Evolutionary conservation across 306 rosid species (phyloP).

Genomic region (Oxytropis ochrocephala): DNA sequence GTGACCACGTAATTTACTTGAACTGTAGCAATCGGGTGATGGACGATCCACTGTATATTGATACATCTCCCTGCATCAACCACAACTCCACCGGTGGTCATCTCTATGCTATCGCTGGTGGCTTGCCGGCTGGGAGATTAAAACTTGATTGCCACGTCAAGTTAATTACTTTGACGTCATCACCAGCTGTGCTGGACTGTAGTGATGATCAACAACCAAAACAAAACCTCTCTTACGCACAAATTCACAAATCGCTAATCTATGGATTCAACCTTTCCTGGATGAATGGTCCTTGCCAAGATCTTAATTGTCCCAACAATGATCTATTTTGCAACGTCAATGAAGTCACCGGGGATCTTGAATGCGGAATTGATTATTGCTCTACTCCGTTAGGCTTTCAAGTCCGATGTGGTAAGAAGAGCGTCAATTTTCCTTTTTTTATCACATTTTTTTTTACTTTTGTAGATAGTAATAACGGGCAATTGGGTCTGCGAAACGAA

Average conservation of each 20-base stretch:
- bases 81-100: neutral
- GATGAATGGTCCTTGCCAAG: neutral
- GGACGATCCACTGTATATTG: neutral
- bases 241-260: neutral
- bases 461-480: no score
- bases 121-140: neutral
- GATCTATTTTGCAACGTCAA: no score
- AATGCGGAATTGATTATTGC: no score
- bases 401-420: no score
- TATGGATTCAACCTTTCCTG: conserved; percentile 16
- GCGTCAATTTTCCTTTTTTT: no score
- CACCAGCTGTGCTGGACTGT: neutral
- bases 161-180: neutral
- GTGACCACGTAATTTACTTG: conserved; percentile 14
- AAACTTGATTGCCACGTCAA: neutral
- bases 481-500: no score
- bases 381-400: no score
- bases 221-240: neutral
- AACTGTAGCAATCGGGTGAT: conserved; percentile 3
- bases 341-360: no score
- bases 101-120: neutral
- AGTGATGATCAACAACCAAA: neutral
- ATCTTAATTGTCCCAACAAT: neutral
- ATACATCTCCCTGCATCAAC: neutral
- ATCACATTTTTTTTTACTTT: no score